Percentiles rank a stretch among this genome's conserved stretches.
Evolutionary conservation across 768 basidiomycete species (phyloP).

Genomic region (Sporobolomyces roseus): DNA sequence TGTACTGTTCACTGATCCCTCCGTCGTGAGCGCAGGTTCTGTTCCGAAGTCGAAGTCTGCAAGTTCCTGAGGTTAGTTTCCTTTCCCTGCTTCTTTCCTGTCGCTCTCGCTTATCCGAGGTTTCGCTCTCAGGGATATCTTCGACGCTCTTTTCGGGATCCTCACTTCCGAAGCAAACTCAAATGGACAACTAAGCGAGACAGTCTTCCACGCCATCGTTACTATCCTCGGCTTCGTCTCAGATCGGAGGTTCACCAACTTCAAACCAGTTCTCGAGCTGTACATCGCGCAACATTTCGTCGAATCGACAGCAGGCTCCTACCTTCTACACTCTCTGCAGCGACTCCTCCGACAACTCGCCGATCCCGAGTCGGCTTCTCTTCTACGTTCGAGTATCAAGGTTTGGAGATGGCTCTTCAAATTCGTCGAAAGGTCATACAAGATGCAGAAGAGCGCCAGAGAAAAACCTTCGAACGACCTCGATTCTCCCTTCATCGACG

Average conservation of each 20-base stretch:
- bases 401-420: slow-evolving; percentile 97
- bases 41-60: slow-evolving; percentile 68
- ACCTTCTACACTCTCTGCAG: slow-evolving; percentile 83
- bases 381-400: slow-evolving; percentile 81
- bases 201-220: slow-evolving; percentile 86
- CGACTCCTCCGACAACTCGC: slow-evolving; percentile 70
- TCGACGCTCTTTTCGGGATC: slow-evolving; percentile 88
- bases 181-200: too few relatives aligned
- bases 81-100: neutral
- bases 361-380: slow-evolving; percentile 66
- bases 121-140: slow-evolving; percentile 87
- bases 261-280: slow-evolving; percentile 85
- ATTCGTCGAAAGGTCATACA: slow-evolving; percentile 83
- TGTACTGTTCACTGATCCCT: too few relatives aligned
- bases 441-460: slow-evolving; percentile 55
- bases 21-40: slow-evolving; percentile 17
- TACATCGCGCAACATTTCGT: slow-evolving; percentile 83
- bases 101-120: slow-evolving; percentile 51
- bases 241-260: slow-evolving; percentile 91
- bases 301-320: slow-evolving; percentile 72
- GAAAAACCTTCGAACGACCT: slow-evolving; percentile 84
- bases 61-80: slow-evolving; percentile 32
- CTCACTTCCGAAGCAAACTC: slow-evolving; percentile 70
- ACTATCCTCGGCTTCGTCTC: slow-evolving; percentile 87
- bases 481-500: too few relatives aligned